Conservation (phyloP, 1,284 basidiomycete species). For the Takashimella koratensis region DNA sequence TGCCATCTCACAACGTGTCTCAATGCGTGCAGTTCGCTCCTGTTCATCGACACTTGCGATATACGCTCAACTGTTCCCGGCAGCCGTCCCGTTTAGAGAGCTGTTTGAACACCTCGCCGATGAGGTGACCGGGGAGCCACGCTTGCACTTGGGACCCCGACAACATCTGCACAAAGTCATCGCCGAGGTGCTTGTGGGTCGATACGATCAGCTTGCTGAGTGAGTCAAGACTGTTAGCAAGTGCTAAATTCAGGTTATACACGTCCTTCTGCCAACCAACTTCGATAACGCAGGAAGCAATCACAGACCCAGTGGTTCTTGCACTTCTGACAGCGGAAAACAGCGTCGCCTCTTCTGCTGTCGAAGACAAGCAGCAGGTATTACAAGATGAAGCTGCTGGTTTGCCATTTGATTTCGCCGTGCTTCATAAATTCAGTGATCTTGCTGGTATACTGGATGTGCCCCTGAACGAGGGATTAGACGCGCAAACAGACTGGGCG, state of each 20-base stretch:
- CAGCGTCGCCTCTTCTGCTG: too few species aligned
- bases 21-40: conserved; percentile 15
- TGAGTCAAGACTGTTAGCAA: not conserved
- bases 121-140: conserved; percentile 8
- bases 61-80: conserved; percentile 16
- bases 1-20: conserved; percentile 10
- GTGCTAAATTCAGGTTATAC: not conserved
- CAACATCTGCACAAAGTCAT: not conserved
- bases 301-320: too few species aligned
- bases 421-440: not conserved
- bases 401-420: not conserved
- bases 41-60: conserved; percentile 21
- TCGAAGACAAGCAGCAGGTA: too few species aligned
- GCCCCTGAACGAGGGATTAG: too few species aligned
- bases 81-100: conserved; percentile 16
- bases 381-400: too few species aligned
- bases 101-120: conserved; percentile 21
- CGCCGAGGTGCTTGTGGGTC: not conserved
- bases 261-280: not conserved
- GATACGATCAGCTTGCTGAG: not conserved
- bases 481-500: not conserved
- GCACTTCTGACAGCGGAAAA: too few species aligned
- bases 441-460: not conserved
- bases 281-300: too few species aligned
- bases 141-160: not conserved